Evolutionary conservation across 2,329 filamentous ascomycete genomes (phyloP).

Genomic region (Colletotrichum destructivum): DNA sequence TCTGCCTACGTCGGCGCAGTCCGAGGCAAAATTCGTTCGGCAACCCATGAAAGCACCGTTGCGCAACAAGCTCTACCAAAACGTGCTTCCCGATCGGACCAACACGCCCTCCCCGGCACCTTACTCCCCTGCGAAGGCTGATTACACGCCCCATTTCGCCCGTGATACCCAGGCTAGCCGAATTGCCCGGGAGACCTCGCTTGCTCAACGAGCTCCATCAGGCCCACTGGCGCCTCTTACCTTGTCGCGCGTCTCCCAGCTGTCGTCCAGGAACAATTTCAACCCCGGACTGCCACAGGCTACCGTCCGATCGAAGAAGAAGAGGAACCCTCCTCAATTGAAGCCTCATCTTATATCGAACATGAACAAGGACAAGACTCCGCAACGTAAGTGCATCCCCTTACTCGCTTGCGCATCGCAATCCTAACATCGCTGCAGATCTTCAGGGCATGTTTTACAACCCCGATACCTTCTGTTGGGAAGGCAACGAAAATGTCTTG

Average conservation of each 20-base stretch:
- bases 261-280: constrained; percentile 64
- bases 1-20: constrained; percentile 86
- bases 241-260: constrained; percentile 68
- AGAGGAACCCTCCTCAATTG: constrained; percentile 69
- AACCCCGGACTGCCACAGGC: constrained; percentile 61
- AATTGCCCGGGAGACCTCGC: constrained; percentile 73
- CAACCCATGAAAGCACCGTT: constrained; percentile 79
- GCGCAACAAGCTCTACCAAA: constrained; percentile 71
- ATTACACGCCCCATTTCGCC: constrained; percentile 73
- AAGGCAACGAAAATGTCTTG: constrained; percentile 93
- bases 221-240: constrained; percentile 69
- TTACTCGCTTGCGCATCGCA: background rate
- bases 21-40: constrained; percentile 87
- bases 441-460: constrained; percentile 98
- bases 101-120: constrained; percentile 69
- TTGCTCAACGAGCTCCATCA: constrained; percentile 72
- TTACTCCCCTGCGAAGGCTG: constrained; percentile 70
- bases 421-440: constrained; percentile 65
- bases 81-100: constrained; percentile 67
- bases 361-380: constrained; percentile 79
- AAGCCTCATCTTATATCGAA: constrained; percentile 94
- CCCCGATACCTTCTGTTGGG: constrained; percentile 88
- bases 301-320: constrained; percentile 68
- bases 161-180: constrained; percentile 77
- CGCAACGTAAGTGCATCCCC: constrained; percentile 77